Evolutionary conservation across 441 rosid genomes (phyloP).

Genomic region (Arabidopsis hybrid): DNA sequence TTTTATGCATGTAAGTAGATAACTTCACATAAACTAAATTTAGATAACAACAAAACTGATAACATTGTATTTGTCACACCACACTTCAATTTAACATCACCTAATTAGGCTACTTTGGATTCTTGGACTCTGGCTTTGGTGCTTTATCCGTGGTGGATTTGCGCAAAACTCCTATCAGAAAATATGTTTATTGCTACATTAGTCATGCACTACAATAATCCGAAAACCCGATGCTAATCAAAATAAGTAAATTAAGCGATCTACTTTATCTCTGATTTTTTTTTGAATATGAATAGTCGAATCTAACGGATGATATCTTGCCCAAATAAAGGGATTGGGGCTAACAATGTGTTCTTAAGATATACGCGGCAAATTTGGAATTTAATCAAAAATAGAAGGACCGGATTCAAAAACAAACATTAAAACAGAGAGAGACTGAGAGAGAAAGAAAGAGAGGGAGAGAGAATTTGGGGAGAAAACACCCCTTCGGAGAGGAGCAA

Average conservation of each 20-base stretch:
- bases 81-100: background rate
- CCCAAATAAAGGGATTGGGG: background rate
- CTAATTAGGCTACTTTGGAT: background rate
- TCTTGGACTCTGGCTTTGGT: background rate
- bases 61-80: background rate
- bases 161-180: background rate
- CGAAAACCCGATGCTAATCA: background rate
- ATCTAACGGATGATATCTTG: background rate
- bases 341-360: background rate
- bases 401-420: background rate
- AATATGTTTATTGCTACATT: no score
- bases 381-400: background rate
- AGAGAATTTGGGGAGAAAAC: constrained; percentile 24
- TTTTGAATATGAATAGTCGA: background rate
- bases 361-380: background rate
- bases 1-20: background rate
- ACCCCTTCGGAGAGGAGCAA: constrained; percentile 31
- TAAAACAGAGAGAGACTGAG: constrained; percentile 13
- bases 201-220: no score
- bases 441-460: background rate
- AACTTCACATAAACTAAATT: background rate
- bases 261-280: no score
- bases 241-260: background rate
- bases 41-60: background rate
- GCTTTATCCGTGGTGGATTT: background rate